A percentile compares a stretch with the other conserved stretches of the same genome.
These are phyloP conservation scores for Fusarium mexicanum DNA, from an alignment of 2,329 filamentous ascomycete species.

Conservation along the genomic window DNA sequence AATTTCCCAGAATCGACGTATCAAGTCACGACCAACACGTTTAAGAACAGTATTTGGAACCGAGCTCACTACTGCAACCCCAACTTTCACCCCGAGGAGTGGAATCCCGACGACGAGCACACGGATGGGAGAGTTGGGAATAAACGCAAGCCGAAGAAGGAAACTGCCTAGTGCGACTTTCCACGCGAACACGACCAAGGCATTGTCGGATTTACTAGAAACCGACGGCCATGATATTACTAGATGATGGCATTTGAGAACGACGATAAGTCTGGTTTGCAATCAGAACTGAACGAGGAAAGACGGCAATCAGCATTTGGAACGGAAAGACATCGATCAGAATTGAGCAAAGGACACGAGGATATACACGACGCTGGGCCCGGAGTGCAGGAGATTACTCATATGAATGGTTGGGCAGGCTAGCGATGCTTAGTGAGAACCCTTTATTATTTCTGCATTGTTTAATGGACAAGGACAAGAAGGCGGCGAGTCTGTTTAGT, in stretches of 20 bases:
- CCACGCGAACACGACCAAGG: background rate
- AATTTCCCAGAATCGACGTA: conserved; percentile 58
- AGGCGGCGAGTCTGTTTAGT: conserved; percentile 32
- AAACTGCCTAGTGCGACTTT: conserved; percentile 11
- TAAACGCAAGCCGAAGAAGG: conserved; percentile 42
- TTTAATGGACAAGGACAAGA: conserved; percentile 23
- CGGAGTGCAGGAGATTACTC: conserved; percentile 24
- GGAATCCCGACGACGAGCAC: conserved; percentile 54
- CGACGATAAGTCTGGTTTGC: background rate
- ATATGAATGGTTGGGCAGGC: conserved; percentile 30
- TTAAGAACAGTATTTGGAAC: conserved; percentile 74
- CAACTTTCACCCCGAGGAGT: conserved; percentile 58
- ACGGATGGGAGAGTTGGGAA: conserved; percentile 42
- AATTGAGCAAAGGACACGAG: background rate
- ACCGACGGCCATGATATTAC: conserved; percentile 3
- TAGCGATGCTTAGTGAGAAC: conserved; percentile 38
- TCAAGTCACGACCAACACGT: conserved; percentile 63
- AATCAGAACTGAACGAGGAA: background rate
- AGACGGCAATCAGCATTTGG: background rate
- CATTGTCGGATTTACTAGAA: conserved; percentile 8
- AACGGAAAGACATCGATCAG: background rate
- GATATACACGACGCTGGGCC: background rate
- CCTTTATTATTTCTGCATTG: conserved; percentile 34
- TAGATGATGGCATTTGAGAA: conserved; percentile 1
- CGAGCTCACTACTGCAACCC: conserved; percentile 74